phyloP scores from a whole-genome alignment of 495 filamentous ascomycete genomes.

The Lasiosphaeria ovina region DNA sequence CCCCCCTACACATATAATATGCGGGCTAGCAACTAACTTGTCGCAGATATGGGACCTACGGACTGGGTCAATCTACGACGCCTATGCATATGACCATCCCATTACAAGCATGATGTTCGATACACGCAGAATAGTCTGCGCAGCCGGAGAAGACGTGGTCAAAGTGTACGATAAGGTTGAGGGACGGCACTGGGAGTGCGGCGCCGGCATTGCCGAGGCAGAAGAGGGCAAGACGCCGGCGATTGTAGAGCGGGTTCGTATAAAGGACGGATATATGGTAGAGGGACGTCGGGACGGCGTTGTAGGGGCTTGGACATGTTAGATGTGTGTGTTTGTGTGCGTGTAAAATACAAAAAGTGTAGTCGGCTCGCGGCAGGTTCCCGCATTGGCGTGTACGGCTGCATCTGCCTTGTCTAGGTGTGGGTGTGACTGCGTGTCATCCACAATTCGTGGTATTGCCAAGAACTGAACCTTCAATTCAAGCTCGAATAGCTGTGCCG shows the following conservation, averaged over 20 bases:
- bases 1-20: background rate
- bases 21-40: background rate
- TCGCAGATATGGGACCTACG: constrained; percentile 96
- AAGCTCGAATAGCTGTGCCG: too few relatives aligned
- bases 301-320: constrained; percentile 92
- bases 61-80: constrained; percentile 92
- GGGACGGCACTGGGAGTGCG: constrained; percentile 95
- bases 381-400: too few relatives aligned
- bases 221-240: constrained; percentile 60
- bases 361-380: background rate
- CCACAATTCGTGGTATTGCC: too few relatives aligned
- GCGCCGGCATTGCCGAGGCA: constrained; percentile 66
- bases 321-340: constrained; percentile 17
- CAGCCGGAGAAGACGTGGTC: constrained; percentile 85
- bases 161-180: constrained; percentile 99
- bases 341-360: constrained; percentile 6
- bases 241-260: constrained; percentile 81
- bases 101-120: constrained; percentile 99
- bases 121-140: constrained; percentile 81
- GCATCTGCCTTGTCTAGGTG: too few relatives aligned
- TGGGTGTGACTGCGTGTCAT: too few relatives aligned
- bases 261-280: constrained; percentile 91
- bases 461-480: too few relatives aligned
- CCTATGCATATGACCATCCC: constrained; percentile 90
- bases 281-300: constrained; percentile 87